Conservation (phyloP, 495 filamentous ascomycete species). For the Aspergillus kassunensis region DNA sequence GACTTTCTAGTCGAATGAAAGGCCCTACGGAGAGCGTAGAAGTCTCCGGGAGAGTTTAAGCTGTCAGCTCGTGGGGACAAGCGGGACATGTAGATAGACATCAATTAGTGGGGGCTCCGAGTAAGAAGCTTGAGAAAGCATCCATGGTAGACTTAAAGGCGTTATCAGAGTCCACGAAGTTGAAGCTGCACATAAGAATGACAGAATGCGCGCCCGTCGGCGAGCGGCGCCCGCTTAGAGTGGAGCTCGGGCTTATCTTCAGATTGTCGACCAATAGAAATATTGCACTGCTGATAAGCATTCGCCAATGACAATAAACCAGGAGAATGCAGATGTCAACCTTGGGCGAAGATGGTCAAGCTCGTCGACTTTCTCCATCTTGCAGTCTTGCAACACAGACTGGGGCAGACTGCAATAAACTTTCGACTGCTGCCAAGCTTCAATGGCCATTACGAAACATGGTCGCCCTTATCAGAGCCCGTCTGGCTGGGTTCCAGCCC, state of each 20-base stretch:
- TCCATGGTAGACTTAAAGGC: too few relatives aligned
- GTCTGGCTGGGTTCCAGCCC: background rate
- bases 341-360: background rate
- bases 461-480: constrained; percentile 9
- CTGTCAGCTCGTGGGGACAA: background rate
- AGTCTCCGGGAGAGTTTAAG: too few relatives aligned
- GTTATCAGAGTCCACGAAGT: background rate
- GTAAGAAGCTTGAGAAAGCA: background rate
- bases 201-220: background rate
- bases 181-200: background rate
- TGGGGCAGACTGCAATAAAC: too few relatives aligned
- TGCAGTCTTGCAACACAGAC: background rate
- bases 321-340: too few relatives aligned
- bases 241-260: too few relatives aligned
- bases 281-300: constrained; percentile 9
- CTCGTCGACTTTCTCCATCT: background rate
- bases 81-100: background rate
- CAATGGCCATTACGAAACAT: constrained; percentile 7
- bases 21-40: too few relatives aligned
- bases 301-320: constrained; percentile 1
- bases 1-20: too few relatives aligned
- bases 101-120: background rate
- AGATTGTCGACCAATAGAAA: too few relatives aligned
- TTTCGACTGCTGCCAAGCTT: background rate
- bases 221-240: background rate